Percentiles rank a stretch among this genome's conserved stretches.
phyloP scores from a whole-genome alignment of 169 alveolate genomes.

The Cryptosporidium canis region DNA sequence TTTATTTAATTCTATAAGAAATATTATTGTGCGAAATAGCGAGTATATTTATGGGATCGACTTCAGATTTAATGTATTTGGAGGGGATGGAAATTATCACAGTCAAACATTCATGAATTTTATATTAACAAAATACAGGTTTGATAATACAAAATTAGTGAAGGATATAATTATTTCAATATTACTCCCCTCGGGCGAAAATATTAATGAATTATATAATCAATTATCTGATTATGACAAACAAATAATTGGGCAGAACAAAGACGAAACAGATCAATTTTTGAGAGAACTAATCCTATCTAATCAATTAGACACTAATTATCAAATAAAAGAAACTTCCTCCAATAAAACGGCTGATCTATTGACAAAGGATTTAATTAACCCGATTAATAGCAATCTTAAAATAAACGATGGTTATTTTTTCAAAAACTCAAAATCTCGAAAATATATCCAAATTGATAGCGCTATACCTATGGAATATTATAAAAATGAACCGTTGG shows the following conservation, averaged over 20 bases:
- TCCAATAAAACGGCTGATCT: not conserved
- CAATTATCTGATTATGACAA: not conserved
- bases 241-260: not conserved
- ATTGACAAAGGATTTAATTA: not conserved
- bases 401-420: not conserved
- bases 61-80: not conserved
- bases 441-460: not conserved
- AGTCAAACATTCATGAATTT: not conserved
- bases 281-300: not conserved
- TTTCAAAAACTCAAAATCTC: not conserved
- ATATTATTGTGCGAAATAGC: not conserved
- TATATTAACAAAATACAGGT: not conserved
- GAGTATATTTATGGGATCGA: not conserved
- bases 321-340: not conserved
- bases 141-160: not conserved
- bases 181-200: not conserved
- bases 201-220: not conserved
- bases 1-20: not conserved
- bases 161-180: not conserved
- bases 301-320: not conserved
- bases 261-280: not conserved
- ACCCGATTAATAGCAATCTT: not conserved
- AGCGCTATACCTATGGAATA: not conserved
- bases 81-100: conserved; percentile 27
- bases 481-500: not conserved